Conservation (phyloP, 768 basidiomycete species). For the Boletus huronensis region DNA sequence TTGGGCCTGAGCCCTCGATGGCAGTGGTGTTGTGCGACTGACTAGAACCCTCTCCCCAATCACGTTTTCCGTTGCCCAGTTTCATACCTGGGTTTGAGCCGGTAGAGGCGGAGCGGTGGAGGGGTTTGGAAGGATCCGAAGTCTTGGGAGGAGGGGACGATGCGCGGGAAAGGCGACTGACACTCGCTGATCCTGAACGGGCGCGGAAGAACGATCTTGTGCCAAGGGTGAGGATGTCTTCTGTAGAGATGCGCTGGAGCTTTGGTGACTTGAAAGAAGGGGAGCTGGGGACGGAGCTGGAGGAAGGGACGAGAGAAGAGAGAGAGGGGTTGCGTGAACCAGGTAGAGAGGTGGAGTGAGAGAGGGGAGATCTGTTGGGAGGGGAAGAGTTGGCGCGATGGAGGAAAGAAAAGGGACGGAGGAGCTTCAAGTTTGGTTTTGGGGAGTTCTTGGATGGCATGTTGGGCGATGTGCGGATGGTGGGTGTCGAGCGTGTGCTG, state of each 20-base stretch:
- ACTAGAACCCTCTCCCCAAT: conserved; percentile 2
- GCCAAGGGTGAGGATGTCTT: conserved; percentile 31
- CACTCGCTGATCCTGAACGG: conserved; percentile 17
- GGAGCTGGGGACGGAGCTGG: conserved; percentile 13
- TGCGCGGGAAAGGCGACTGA: neutral
- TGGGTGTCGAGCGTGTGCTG: conserved; percentile 19
- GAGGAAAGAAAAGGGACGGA: conserved; percentile 22
- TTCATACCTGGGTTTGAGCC: conserved; percentile 11
- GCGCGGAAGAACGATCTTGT: conserved; percentile 30
- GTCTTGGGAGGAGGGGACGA: conserved; percentile 18
- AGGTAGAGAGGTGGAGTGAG: conserved; percentile 13
- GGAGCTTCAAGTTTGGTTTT: conserved; percentile 17
- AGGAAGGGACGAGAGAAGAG: conserved; percentile 12
- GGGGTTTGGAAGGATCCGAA: conserved; percentile 2
- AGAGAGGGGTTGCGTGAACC: conserved; percentile 9
- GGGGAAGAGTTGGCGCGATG: conserved; percentile 12
- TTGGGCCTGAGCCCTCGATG: conserved; percentile 3
- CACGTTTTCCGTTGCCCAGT: neutral
- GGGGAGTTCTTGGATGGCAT: neutral
- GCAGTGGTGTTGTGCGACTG: neutral
- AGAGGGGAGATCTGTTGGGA: conserved; percentile 7
- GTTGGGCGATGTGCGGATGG: conserved; percentile 14
- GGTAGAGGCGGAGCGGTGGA: conserved; percentile 20
- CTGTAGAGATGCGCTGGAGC: conserved; percentile 23
- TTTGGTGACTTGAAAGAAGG: conserved; percentile 10